These are phyloP conservation scores for Dryadomyces quercus-mongolicae DNA, from an alignment of 2,329 filamentous ascomycete genomes.

Conservation along the genomic window DNA sequence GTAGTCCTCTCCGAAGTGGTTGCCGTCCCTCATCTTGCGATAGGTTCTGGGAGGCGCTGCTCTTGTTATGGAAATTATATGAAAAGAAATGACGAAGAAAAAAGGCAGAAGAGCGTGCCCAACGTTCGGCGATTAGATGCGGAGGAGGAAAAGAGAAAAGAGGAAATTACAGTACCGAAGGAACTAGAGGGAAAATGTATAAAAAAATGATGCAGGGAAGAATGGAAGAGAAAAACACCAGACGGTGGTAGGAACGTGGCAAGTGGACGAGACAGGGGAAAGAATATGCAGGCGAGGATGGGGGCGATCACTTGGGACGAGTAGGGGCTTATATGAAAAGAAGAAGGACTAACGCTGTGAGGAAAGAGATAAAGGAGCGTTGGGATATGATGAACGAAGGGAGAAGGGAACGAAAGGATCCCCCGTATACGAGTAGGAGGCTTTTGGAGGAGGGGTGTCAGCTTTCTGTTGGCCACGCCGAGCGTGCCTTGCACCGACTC, in stretches of 20 bases:
- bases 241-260: neutral
- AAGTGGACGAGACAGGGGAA: neutral
- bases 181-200: neutral
- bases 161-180: neutral
- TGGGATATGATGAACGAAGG: neutral
- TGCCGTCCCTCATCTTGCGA: conserved; percentile 4
- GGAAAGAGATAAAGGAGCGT: neutral
- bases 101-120: too few relatives aligned
- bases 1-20: conserved; percentile 9
- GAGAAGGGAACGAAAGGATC: too few relatives aligned
- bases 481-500: too few relatives aligned
- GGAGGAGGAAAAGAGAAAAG: too few relatives aligned
- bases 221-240: neutral
- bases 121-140: neutral
- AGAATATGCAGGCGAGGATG: neutral
- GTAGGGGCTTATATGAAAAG: neutral
- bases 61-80: too few relatives aligned
- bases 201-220: neutral
- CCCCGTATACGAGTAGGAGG: neutral
- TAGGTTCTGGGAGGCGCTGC: neutral
- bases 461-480: too few relatives aligned
- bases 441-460: neutral
- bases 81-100: neutral
- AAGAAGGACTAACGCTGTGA: neutral
- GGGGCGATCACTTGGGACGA: neutral